Base-by-base conservation (phyloP, 768 basidiomycete genomes). In the Lactarius tabidus region DNA sequence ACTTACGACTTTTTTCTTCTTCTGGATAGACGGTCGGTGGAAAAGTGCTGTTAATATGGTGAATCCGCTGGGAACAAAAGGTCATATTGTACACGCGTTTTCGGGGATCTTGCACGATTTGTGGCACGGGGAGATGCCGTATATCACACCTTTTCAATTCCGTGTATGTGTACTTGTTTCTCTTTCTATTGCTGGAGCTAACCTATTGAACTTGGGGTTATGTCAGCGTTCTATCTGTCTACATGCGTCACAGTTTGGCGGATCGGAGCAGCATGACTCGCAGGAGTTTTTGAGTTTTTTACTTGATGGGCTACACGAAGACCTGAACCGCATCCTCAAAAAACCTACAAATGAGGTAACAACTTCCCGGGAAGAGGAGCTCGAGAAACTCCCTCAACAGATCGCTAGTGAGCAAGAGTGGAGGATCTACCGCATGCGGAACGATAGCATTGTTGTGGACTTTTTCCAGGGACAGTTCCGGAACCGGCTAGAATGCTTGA, bases 401-500 rank as follows among this genome's bases (percentile, higher is more conserved):
- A 82, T 97, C 68, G 95, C 95, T 23, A 90, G 91, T 73, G 90
- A 93, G 70, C 85, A 91, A 71, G 96, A 98, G 77, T 99, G 96
- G 96, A 81, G 85, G 67, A 83, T 89, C 43, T 98, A 97, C 81
- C 85, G 85, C 74, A 85, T 85, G 79, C 83, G 92, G 62, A 94
- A 98, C 73, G 93, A 99, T 74, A 93, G 91, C 71, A 77, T 98
- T 60, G 89, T 99, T 60, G 97, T 98, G 33, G 95, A 98, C 76
- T 91, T 89, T 73, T 98, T 99, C 80, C 96, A 98, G 77, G 96
- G 96, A 14, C 97, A 98, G 75, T 98, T 97, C 75, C 81, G 93
- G 68, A 98, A 90, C 77, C 82, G 87, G 60, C 75, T 99, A 77
- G 84, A 91, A 71, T 99, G 96, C 75, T 73, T 94, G 73, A 96